A percentile compares a stretch with the other conserved stretches of the same genome.
phyloP scores from a whole-genome alignment of 352 stramenopile genomes.

The Pythium insidiosum region DNA sequence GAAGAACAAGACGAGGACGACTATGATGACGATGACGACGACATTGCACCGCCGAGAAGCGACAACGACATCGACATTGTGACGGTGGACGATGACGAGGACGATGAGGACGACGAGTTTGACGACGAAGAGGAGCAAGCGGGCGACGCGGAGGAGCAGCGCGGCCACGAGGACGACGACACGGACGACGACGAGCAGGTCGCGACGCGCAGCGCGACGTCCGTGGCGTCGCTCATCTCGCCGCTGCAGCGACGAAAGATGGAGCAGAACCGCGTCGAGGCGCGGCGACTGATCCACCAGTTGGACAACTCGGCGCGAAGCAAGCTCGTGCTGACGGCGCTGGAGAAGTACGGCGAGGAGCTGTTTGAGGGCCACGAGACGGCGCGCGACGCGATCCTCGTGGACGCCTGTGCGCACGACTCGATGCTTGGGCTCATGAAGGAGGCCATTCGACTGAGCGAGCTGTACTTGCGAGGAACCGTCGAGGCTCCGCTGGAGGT shows the following conservation, averaged over 20 bases:
- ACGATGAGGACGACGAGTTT: slow-evolving; percentile 16
- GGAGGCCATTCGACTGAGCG: slow-evolving; percentile 39
- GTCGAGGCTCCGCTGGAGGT: slow-evolving; percentile 44
- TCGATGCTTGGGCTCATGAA: slow-evolving; percentile 43
- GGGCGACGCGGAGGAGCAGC: slow-evolving; percentile 5
- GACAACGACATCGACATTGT: slow-evolving; percentile 18
- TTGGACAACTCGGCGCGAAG: slow-evolving; percentile 45
- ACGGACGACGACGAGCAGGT: slow-evolving; percentile 24
- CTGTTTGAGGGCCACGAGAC: slow-evolving; percentile 53
- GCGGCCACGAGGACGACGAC: slow-evolving; percentile 1
- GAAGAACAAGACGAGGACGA: slow-evolving; percentile 16
- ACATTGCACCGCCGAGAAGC: slow-evolving; percentile 6
- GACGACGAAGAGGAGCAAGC: slow-evolving; percentile 17
- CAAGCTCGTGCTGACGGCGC: slow-evolving; percentile 43
- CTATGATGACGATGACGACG: slow-evolving; percentile 2
- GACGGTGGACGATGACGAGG: slow-evolving; percentile 9
- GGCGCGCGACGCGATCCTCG: slow-evolving; percentile 46
- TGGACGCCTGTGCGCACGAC: slow-evolving; percentile 53
- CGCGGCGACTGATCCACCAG: slow-evolving; percentile 32
- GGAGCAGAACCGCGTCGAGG: slow-evolving; percentile 45
- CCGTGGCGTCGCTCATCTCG: slow-evolving; percentile 17
- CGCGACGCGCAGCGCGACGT: slow-evolving; percentile 9
- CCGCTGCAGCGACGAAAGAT: slow-evolving; percentile 18
- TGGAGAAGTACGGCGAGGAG: slow-evolving; percentile 66
- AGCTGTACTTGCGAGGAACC: slow-evolving; percentile 39